Evolutionary conservation across 2,329 filamentous ascomycete species (phyloP).

Genomic region (Plectosphaerella sp.): DNA sequence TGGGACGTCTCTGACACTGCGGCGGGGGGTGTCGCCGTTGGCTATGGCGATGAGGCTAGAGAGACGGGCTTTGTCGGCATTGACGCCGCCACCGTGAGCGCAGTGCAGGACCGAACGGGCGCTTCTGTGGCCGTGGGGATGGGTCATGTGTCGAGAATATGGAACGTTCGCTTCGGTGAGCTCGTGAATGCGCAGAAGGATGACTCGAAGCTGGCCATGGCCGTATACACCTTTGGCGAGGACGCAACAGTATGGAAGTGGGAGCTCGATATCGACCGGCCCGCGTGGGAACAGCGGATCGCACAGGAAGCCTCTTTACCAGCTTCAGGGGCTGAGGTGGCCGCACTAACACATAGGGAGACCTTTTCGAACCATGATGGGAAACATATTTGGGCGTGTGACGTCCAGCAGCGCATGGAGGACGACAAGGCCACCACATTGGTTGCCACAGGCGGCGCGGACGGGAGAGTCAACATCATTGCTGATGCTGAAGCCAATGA

Average conservation of each 20-base stretch:
- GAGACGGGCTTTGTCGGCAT: constrained; percentile 60
- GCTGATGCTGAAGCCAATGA: constrained; percentile 11
- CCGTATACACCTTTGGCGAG: constrained; percentile 76
- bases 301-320: not conserved
- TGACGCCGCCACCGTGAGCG: constrained; percentile 10
- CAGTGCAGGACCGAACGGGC: constrained; percentile 21
- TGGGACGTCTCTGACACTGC: constrained; percentile 71
- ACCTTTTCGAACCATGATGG: constrained; percentile 67
- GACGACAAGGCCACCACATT: constrained; percentile 18
- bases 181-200: constrained; percentile 10
- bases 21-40: constrained; percentile 16
- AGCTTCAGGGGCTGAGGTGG: constrained; percentile 8
- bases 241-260: constrained; percentile 75
- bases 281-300: constrained; percentile 6
- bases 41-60: constrained; percentile 28
- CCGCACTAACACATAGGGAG: constrained; percentile 44
- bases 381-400: constrained; percentile 82
- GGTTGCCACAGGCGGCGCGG: constrained; percentile 77
- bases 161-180: constrained; percentile 69
- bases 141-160: constrained; percentile 87
- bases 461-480: constrained; percentile 62
- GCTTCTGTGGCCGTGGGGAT: constrained; percentile 66
- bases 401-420: constrained; percentile 11
- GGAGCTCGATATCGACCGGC: constrained; percentile 43
- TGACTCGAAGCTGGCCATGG: constrained; percentile 23